phyloP scores from a whole-genome alignment of 139 green algal species.

The Coelastrella sp. region DNA sequence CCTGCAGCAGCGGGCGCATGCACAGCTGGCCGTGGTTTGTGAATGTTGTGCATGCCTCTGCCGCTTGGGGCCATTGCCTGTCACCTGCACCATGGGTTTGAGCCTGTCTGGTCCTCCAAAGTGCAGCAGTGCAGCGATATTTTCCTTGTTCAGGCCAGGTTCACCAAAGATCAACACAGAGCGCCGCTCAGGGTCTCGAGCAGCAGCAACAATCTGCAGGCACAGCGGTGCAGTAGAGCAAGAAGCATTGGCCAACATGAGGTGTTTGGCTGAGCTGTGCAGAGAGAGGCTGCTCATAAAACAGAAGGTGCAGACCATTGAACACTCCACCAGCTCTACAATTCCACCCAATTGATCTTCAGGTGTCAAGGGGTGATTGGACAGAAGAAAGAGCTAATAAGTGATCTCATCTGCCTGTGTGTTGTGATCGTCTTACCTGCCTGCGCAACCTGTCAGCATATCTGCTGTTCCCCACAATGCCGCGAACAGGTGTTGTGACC shows the following conservation, averaged over 20 bases:
- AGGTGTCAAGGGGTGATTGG: too few species aligned
- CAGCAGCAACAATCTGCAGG: slow-evolving; percentile 35
- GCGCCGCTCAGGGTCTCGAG: slow-evolving; percentile 28
- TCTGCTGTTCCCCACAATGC: slow-evolving; percentile 71
- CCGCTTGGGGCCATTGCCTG: not conserved
- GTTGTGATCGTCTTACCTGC: slow-evolving; percentile 40
- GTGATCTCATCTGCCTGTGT: too few species aligned
- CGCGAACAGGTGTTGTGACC: slow-evolving; percentile 63
- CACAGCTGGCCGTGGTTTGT: not conserved
- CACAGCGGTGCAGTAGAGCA: not conserved
- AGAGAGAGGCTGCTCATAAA: too few species aligned
- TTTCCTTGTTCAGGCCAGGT: slow-evolving; percentile 77
- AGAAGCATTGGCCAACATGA: not conserved
- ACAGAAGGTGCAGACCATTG: too few species aligned
- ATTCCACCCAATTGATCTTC: too few species aligned
- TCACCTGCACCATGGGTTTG: slow-evolving; percentile 60
- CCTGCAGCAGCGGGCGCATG: not conserved
- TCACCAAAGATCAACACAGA: slow-evolving; percentile 79
- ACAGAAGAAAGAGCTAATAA: too few species aligned
- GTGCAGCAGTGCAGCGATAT: slow-evolving; percentile 75
- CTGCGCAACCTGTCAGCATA: slow-evolving; percentile 68
- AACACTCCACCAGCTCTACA: too few species aligned
- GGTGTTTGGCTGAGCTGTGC: too few species aligned
- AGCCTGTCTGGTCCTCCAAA: slow-evolving; percentile 60
- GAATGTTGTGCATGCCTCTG: slow-evolving; percentile 1